These are phyloP conservation scores for Pleurotus citrinopileatus DNA, from an alignment of 768 basidiomycete species.

Conservation along the genomic window DNA sequence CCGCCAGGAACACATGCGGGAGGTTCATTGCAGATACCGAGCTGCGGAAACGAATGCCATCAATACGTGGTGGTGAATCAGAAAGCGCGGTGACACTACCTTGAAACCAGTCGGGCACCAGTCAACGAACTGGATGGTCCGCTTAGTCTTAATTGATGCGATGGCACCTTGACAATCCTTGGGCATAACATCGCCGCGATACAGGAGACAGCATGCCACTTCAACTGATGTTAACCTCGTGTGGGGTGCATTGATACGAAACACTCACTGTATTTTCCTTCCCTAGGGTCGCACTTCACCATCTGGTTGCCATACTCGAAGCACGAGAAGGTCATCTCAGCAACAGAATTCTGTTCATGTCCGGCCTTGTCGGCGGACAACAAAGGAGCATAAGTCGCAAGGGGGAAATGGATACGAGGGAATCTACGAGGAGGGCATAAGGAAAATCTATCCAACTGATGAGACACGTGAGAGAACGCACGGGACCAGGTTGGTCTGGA, in stretches of 20 bases:
- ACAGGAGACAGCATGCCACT: constrained; percentile 92
- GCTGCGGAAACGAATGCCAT: constrained; percentile 36
- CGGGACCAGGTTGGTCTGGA: constrained; percentile 99
- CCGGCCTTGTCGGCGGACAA: constrained; percentile 93
- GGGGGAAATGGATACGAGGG: constrained; percentile 98
- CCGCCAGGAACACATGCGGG: constrained; percentile 90
- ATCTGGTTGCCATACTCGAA: constrained; percentile 97
- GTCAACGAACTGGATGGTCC: constrained; percentile 97
- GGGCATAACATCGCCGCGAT: constrained; percentile 95
- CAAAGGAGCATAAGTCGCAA: constrained; percentile 94
- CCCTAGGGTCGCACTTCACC: constrained; percentile 93
- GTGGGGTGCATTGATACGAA: neutral
- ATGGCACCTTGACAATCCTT: constrained; percentile 95
- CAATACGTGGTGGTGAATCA: constrained; percentile 14
- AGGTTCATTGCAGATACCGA: constrained; percentile 97
- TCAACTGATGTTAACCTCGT: constrained; percentile 13
- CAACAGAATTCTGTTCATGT: constrained; percentile 96
- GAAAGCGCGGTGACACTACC: constrained; percentile 25
- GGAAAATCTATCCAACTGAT: neutral
- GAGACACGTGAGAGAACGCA: constrained; percentile 38
- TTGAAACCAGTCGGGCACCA: constrained; percentile 99
- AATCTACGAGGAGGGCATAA: constrained; percentile 48
- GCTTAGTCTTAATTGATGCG: constrained; percentile 93
- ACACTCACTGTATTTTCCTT: constrained; percentile 94
- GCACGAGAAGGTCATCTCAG: constrained; percentile 98